Evolutionary conservation across 1,284 basidiomycete species (phyloP).

Genomic region (Dichomitus squalens): DNA sequence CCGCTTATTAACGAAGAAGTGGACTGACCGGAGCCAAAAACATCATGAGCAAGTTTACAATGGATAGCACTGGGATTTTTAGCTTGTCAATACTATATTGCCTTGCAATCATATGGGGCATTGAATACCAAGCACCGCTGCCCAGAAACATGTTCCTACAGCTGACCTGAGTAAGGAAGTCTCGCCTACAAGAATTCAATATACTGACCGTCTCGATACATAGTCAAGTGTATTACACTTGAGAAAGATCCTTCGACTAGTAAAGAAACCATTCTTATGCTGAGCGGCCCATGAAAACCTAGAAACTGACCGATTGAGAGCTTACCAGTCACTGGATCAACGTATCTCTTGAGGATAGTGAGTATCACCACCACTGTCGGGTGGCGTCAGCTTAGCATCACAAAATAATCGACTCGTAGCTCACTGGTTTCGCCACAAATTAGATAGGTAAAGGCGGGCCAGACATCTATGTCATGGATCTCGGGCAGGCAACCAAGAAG

Average conservation of each 20-base stretch:
- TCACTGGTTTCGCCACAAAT: background rate
- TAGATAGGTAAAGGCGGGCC: background rate
- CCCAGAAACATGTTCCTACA: conserved; percentile 1
- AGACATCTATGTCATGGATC: background rate
- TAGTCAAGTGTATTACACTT: background rate
- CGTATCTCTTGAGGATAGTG: background rate
- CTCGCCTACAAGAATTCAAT: background rate
- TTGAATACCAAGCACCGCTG: background rate
- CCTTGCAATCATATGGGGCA: background rate
- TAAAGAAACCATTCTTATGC: background rate
- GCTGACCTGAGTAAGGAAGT: background rate
- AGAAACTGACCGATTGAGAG: background rate
- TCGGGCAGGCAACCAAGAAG: background rate
- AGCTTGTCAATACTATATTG: too few relatives aligned
- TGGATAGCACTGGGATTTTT: background rate
- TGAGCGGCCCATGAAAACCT: background rate
- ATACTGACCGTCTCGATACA: background rate
- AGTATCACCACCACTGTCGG: background rate
- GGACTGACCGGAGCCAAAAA: background rate
- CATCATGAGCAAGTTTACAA: background rate
- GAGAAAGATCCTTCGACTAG: background rate
- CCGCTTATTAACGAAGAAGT: too few relatives aligned
- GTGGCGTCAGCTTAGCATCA: background rate
- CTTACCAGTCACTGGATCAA: background rate
- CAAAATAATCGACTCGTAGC: background rate